Evolutionary conservation across 345 rosid species (phyloP).

Genomic region (Melaleuca alternifolia): DNA sequence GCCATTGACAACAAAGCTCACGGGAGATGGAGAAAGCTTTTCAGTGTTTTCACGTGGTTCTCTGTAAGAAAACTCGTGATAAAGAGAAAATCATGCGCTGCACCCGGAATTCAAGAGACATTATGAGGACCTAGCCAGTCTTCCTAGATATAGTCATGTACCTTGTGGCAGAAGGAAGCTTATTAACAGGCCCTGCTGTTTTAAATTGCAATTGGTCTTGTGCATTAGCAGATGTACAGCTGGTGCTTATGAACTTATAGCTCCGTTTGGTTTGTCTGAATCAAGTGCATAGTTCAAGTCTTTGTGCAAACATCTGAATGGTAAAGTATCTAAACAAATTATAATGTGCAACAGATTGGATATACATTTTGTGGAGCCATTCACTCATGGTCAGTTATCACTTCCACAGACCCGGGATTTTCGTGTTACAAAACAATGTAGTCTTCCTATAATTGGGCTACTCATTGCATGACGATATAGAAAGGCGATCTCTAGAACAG

Average conservation of each 20-base stretch:
- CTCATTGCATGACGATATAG: neutral
- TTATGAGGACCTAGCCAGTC: neutral
- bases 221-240: neutral
- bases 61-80: conserved; percentile 32
- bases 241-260: neutral
- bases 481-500: neutral
- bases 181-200: neutral
- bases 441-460: neutral
- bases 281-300: neutral
- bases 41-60: conserved; percentile 71
- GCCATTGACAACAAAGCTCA: conserved; percentile 50
- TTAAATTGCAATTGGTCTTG: neutral
- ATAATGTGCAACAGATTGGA: neutral
- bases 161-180: neutral
- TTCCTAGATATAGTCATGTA: neutral
- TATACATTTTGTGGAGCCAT: neutral
- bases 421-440: neutral
- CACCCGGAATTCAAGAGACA: neutral
- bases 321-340: neutral
- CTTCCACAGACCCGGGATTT: neutral
- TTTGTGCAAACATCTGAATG: neutral
- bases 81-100: conserved; percentile 9
- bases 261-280: neutral
- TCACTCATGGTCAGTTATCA: neutral
- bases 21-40: conserved; percentile 82